Conservation (phyloP, 257 asterid genomes). For the Solanum gracilifrons region DNA sequence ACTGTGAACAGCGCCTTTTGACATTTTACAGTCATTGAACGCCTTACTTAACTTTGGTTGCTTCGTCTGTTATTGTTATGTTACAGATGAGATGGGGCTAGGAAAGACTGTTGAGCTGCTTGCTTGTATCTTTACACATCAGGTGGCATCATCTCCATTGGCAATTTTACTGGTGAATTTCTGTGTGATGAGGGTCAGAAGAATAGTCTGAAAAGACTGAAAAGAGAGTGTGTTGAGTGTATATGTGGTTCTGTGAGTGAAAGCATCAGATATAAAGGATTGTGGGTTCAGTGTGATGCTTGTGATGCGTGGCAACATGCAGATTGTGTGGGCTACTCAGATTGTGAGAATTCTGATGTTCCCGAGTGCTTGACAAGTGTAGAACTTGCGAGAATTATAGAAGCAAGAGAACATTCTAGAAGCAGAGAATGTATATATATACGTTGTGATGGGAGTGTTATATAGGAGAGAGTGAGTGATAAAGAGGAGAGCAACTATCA, state of each 20-base stretch:
- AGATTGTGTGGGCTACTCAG: conserved; percentile 85
- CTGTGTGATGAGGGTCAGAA: conserved; percentile 28
- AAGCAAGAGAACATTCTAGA: too few species aligned
- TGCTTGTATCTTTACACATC: conserved; percentile 70
- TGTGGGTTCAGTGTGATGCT: conserved; percentile 94
- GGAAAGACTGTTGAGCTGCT: conserved; percentile 98
- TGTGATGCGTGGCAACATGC: conserved; percentile 99
- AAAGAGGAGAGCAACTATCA: too few species aligned
- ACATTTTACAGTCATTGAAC: background rate
- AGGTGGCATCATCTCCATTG: conserved; percentile 51
- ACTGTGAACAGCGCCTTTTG: background rate
- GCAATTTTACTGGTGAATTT: conserved; percentile 17
- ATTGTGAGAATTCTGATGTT: conserved; percentile 84
- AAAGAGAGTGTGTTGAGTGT: conserved; percentile 92
- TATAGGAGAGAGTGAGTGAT: too few species aligned
- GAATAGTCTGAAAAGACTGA: conserved; percentile 50
- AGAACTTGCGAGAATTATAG: too few species aligned
- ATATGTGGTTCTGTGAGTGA: conserved; percentile 87
- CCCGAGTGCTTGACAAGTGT: conserved; percentile 70
- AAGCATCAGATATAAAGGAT: conserved; percentile 62
- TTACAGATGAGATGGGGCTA: conserved; percentile 93
- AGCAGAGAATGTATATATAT: too few species aligned
- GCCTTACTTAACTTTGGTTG: conserved; percentile 6
- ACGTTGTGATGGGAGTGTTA: too few species aligned
- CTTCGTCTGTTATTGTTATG: conserved; percentile 17